Evolutionary conservation across 768 basidiomycete genomes (phyloP).

Genomic region (Xerocomellus dryophilus): DNA sequence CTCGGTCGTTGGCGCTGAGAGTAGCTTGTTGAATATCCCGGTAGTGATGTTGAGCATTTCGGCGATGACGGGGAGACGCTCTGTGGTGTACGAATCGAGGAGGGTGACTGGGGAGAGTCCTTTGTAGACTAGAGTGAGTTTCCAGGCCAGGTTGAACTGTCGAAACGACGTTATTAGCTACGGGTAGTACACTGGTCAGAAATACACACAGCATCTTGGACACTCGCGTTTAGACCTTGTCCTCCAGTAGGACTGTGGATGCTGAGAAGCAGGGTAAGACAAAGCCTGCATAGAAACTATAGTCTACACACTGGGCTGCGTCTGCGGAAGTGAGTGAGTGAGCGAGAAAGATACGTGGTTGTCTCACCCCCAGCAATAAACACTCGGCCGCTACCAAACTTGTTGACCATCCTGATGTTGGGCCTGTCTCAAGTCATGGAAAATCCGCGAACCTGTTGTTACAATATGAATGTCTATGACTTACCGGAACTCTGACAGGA

Average conservation of each 20-base stretch:
- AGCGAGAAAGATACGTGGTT: neutral
- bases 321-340: slow-evolving; percentile 31
- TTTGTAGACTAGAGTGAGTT: slow-evolving; percentile 42
- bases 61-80: slow-evolving; percentile 45
- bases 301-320: slow-evolving; percentile 38
- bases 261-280: slow-evolving; percentile 4
- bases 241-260: slow-evolving; percentile 25
- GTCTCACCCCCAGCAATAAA: slow-evolving; percentile 45
- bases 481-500: slow-evolving; percentile 30
- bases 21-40: slow-evolving; percentile 11
- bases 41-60: slow-evolving; percentile 44
- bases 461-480: slow-evolving; percentile 12
- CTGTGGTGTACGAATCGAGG: slow-evolving; percentile 40
- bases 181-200: neutral
- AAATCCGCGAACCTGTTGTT: neutral
- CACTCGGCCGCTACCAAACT: slow-evolving; percentile 41
- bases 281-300: neutral
- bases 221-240: slow-evolving; percentile 37
- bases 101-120: slow-evolving; percentile 34
- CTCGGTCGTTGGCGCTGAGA: neutral
- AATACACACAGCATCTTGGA: slow-evolving; percentile 38
- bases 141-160: slow-evolving; percentile 45
- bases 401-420: slow-evolving; percentile 48
- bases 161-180: neutral
- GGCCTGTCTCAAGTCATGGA: slow-evolving; percentile 31